Percentiles rank a stretch among this genome's conserved stretches.
phyloP scores from a whole-genome alignment of 176 grass and related monocot genomes.

The Urochloa ruziziensis region DNA sequence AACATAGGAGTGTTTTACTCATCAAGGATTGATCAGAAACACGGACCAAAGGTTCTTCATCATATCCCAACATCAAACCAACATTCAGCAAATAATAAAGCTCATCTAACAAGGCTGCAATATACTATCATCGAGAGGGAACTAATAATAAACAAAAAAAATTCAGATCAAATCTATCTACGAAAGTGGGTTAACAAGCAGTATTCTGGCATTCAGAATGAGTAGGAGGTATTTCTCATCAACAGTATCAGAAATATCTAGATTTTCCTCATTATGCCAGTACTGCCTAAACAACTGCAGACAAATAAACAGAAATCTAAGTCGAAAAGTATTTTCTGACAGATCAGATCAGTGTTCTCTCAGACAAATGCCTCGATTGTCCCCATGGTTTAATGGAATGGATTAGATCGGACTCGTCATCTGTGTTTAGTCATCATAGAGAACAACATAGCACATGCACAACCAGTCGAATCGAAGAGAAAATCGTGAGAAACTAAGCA shows the following conservation, averaged over 20 bases:
- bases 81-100: no score
- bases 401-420: conserved; percentile 67
- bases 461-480: background rate
- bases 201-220: conserved; percentile 43
- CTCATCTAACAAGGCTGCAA: no score
- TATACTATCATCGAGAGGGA: no score
- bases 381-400: conserved; percentile 55
- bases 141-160: no score
- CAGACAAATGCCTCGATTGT: conserved; percentile 75
- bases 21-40: conserved; percentile 52
- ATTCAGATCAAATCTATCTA: background rate
- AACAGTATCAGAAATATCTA: conserved; percentile 17
- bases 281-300: background rate
- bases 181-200: background rate
- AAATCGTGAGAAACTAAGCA: background rate
- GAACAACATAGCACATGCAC: background rate
- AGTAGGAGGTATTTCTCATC: conserved; percentile 63
- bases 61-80: conserved; percentile 5
- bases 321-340: background rate
- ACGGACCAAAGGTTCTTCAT: conserved; percentile 49
- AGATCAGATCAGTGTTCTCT: conserved; percentile 4
- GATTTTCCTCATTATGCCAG: conserved; percentile 40
- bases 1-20: conserved; percentile 23
- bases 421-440: conserved; percentile 46
- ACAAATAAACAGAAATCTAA: rapidly evolving